Base-by-base conservation (phyloP, 306 rosid genomes). In the Prinsepia uniflora region DNA sequence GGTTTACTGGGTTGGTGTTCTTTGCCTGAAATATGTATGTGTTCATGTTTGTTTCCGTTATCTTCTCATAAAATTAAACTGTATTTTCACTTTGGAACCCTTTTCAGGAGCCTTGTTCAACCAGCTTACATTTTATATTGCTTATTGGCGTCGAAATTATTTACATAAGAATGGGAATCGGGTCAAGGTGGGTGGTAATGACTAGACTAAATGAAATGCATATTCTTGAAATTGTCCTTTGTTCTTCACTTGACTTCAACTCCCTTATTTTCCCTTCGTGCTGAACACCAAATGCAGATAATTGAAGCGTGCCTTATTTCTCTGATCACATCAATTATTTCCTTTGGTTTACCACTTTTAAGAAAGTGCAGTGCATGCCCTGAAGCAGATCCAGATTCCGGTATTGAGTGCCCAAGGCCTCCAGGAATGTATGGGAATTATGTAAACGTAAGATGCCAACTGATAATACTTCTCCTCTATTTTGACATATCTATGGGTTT, bases 401-500 rank as follows among this genome's bases (percentile, higher is more conserved):
- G 87, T 68, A 84, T 90, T 85, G 88, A 94, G 77, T 94, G 98
- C 77, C 97, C 98, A 41, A 85, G 88, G 68, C 88, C 91, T 74
- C 98, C 97, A 34, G 98, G 98, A 79, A 83, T 82, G 86, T 90
- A 89, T 58, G 98, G 98, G 77, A 94, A 94, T 79, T 94, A 89
- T 87, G 98, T 94, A 70, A 94, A 94, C 77, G 98, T 94, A 94
- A 89, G 98, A 71, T 72, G 6, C 34, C 5, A 60, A 68, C 64
- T 18, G 18, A 62, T 69, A 6, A 39, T 65, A 56, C 68, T 64
- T 47, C 10, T 54, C 50, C 44, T 6, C 34, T 15, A 49, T 9
- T 48, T 40, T 36, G 30, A 12, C 12, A 42, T 65, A 7, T 18
- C 30, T 43, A 0, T 46, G 54, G 62, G 14, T 55, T 46, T 19